Evolutionary conservation across 257 asterid genomes (phyloP), one percentile per base, ranked within the genome.

Genomic region (Gynochthodes officinalis): DNA sequence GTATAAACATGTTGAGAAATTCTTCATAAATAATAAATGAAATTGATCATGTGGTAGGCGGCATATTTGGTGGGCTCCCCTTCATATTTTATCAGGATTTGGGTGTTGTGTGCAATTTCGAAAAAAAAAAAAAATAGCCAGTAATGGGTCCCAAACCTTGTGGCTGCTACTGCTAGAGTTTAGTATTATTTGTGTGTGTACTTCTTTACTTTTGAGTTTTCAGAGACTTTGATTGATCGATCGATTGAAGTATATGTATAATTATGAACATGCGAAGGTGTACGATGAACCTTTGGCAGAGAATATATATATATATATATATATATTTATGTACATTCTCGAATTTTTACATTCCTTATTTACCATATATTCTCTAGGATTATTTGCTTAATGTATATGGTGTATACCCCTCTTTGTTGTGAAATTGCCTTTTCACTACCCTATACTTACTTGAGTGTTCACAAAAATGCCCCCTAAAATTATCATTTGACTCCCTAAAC

Each of bases 31-130:
- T 44, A 42, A 53, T 8, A 43, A 27, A 25, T 65, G 7, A 65
- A 53, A 44, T 15, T 67, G 75, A 55, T 75, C 78, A 76, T 78
- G 84, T 79, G 83, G 73, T 57, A n/a, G 76, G 82, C 79, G 23
- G 72, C 72, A 74, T 40, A 13, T 74, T 18, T 28, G 77, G 68
- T 33, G 77, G 76, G 35, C 35, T 43, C 57, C 76, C 66, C 77
- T 25, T 11, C 16, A 18, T 4, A 60, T 78, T 53, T 23, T 78
- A 76, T 78, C 69, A 49, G 76, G 76, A 83, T 76, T 84, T 76
- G 80, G 85, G 84, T 77, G 85, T 86, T 78, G 82, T 81, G 58
- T 80, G 82, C 70, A 65, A 13, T 65, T 65, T 65, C 39, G 54
- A 73, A 69, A 80, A 50, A 46, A 6, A 46, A 4, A 46, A n/a